These are phyloP conservation scores for Flaveria floridana DNA, from an alignment of 140 eudicot genomes.

Conservation along the genomic window DNA sequence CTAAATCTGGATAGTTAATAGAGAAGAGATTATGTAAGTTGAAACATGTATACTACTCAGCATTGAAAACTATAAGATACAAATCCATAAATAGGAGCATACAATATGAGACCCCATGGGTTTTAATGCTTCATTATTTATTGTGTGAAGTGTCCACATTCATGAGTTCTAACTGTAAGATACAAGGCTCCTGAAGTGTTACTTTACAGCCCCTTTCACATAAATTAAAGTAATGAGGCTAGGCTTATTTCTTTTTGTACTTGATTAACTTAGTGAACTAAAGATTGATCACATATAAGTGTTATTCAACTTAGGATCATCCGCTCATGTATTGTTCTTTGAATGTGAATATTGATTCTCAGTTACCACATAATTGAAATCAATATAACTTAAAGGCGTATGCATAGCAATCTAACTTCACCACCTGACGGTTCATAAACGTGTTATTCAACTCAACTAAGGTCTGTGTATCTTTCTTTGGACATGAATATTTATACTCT, in stretches of 20 bases:
- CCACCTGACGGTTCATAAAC: not conserved
- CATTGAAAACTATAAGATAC: not conserved
- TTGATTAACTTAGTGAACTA: not conserved
- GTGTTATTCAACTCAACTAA: not conserved
- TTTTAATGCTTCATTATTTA: not conserved
- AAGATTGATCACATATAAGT: not conserved
- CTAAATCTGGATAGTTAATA: constrained; percentile 36
- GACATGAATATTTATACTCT: not conserved
- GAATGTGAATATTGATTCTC: not conserved
- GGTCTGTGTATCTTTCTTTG: not conserved
- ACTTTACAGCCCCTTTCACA: not conserved
- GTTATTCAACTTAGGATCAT: not conserved
- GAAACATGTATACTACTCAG: not conserved
- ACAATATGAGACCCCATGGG: no score
- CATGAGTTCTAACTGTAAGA: not conserved
- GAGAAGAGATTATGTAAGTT: not conserved
- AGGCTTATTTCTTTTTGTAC: not conserved
- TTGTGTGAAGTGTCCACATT: not conserved
- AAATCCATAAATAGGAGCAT: not conserved
- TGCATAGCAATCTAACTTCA: not conserved
- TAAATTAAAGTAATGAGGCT: constrained; percentile 1
- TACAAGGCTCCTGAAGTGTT: not conserved
- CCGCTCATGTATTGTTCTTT: not conserved
- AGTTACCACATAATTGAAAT: not conserved
- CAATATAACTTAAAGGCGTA: not conserved